phyloP scores from a whole-genome alignment of 1,284 basidiomycete species.

The Coniophora puteana region DNA sequence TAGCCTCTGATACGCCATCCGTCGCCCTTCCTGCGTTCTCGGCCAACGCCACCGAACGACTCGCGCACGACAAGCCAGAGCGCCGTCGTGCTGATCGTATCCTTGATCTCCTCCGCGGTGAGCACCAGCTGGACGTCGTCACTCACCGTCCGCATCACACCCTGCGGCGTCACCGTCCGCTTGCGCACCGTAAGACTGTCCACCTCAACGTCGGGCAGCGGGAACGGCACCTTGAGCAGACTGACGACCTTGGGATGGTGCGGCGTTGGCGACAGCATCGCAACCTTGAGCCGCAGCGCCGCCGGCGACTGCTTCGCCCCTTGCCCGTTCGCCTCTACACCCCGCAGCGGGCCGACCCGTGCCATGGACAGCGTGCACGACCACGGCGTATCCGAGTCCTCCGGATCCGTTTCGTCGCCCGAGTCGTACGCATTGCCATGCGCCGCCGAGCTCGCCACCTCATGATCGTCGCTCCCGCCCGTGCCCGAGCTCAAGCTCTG shows the following conservation, averaged over 20 bases:
- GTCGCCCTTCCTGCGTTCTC: slow-evolving; percentile 73
- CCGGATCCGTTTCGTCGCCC: slow-evolving; percentile 81
- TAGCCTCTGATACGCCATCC: slow-evolving; percentile 66
- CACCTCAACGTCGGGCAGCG: slow-evolving; percentile 74
- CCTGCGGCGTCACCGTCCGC: slow-evolving; percentile 43
- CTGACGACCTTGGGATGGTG: slow-evolving; percentile 96
- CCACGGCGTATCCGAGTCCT: slow-evolving; percentile 96
- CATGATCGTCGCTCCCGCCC: slow-evolving; percentile 22
- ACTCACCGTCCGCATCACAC: slow-evolving; percentile 36
- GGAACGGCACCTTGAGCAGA: slow-evolving; percentile 86
- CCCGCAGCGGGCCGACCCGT: slow-evolving; percentile 19
- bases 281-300: slow-evolving; percentile 59
- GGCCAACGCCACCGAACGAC: slow-evolving; percentile 86
- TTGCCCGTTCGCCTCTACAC: no score
- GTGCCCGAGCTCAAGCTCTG: slow-evolving; percentile 25
- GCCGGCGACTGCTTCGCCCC: slow-evolving; percentile 11
- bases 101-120: slow-evolving; percentile 92
- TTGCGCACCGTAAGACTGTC: slow-evolving; percentile 50
- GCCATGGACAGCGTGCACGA: slow-evolving; percentile 71
- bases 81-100: slow-evolving; percentile 84
- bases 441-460: slow-evolving; percentile 14
- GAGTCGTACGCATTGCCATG: slow-evolving; percentile 35
- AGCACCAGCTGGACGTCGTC: slow-evolving; percentile 49
- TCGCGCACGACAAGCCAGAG: slow-evolving; percentile 94
- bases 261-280: slow-evolving; percentile 85